Conservation (phyloP, 257 asterid genomes). For the Solanum commersonii region DNA sequence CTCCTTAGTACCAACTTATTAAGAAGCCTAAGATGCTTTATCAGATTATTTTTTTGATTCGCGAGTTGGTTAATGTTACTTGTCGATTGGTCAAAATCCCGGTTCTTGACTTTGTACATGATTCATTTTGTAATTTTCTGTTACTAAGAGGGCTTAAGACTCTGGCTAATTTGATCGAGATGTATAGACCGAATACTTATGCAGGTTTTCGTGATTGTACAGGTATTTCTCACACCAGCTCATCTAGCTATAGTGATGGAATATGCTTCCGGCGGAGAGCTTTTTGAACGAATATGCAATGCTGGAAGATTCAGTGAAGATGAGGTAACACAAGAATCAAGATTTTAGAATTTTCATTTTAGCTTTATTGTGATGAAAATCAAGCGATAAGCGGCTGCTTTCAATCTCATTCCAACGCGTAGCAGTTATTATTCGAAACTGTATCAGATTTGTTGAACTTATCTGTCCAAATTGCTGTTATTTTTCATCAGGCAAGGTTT, state of each 20-base stretch:
- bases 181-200: not conserved
- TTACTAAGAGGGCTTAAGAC: not conserved
- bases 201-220: not conserved
- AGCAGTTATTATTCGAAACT: not conserved
- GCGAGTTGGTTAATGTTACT: not conserved
- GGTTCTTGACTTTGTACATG: not conserved
- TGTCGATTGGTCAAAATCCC: not conserved
- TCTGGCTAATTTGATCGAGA: not conserved
- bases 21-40: not conserved
- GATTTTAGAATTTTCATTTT: not conserved
- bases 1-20: not conserved
- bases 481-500: conserved; percentile 16
- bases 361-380: not conserved
- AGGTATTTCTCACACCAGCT: conserved; percentile 43
- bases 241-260: conserved; percentile 54
- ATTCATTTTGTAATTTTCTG: not conserved
- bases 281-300: conserved; percentile 35
- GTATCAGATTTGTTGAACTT: not conserved
- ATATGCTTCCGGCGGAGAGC: conserved; percentile 43
- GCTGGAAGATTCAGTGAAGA: conserved; percentile 54
- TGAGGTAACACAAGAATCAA: conserved; percentile 15
- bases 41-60: not conserved
- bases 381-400: not conserved
- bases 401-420: not conserved
- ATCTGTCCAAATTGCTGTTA: not conserved